A percentile compares a stretch with the other conserved stretches of the same genome.
Evolutionary conservation across 1,284 basidiomycete genomes (phyloP).

Genomic region (Testicularia cyperi): DNA sequence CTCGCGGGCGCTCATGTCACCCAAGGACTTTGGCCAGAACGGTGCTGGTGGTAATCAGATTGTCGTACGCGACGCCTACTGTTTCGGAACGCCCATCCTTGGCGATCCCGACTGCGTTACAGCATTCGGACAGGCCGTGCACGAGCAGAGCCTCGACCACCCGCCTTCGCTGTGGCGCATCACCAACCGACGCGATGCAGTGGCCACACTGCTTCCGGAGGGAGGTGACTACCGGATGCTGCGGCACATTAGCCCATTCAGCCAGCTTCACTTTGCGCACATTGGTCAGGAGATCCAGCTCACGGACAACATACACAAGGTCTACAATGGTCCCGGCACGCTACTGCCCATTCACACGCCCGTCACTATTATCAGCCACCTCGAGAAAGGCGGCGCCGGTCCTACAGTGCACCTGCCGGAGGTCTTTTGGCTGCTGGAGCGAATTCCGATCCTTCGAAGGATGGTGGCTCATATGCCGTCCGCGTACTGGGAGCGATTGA

Average conservation of each 20-base stretch:
- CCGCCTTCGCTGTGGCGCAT: slow-evolving; percentile 32
- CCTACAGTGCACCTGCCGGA: slow-evolving; percentile 24
- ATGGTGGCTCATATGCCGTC: slow-evolving; percentile 22
- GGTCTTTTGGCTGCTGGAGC: slow-evolving; percentile 8
- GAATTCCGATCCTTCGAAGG: slow-evolving; percentile 16
- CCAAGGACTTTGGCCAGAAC: slow-evolving; percentile 30
- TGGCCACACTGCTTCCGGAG: slow-evolving; percentile 35
- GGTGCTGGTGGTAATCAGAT: slow-evolving; percentile 20
- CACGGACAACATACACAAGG: slow-evolving; percentile 8
- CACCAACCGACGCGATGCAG: slow-evolving; percentile 33
- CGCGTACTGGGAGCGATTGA: slow-evolving; percentile 30
- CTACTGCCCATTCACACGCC: slow-evolving; percentile 19
- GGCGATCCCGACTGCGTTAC: slow-evolving; percentile 38
- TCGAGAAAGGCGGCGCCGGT: slow-evolving; percentile 19
- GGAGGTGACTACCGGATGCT: slow-evolving; percentile 26
- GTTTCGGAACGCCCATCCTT: slow-evolving; percentile 36
- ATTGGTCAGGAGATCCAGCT: slow-evolving; percentile 38
- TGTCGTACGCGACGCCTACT: slow-evolving; percentile 33
- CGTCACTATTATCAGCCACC: slow-evolving; percentile 32
- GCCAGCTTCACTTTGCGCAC: slow-evolving; percentile 43
- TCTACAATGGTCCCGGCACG: slow-evolving; percentile 35
- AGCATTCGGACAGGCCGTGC: slow-evolving; percentile 22
- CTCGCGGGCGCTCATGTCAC: slow-evolving; percentile 22
- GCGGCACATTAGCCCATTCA: slow-evolving; percentile 23
- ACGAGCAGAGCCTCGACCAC: slow-evolving; percentile 22